Base-by-base conservation (phyloP, 1,284 basidiomycete species). In the Ganoderma resinaceum region DNA sequence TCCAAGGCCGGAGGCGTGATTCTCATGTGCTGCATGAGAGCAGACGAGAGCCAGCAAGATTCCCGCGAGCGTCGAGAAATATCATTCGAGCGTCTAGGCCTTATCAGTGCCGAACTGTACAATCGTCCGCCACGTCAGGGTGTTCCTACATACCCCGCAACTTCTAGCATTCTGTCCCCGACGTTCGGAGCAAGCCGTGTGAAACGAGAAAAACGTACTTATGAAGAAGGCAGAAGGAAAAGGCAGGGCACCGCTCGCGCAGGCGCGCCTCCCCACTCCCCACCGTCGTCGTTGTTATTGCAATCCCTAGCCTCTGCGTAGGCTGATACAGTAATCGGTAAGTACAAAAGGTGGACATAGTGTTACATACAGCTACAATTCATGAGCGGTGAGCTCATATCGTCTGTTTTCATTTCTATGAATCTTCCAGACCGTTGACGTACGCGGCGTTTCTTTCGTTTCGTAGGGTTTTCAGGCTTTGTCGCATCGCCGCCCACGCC, bases 211-310 rank as follows among this genome's bases (percentile, higher is more conserved):
- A 12, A 38, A 37, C 23, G 12, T 60, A 40, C 9, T 8, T 11
- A 38, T 23, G 12, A 23, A 38, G n/a, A 40, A 37, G 16, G n/a
- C n/a, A n/a, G 58, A 26, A 35, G 23, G 23, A 42, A 37, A 38
- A 37, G 37, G 58, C 58, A 38, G 58, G 37, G 58, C 58, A 60
- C 58, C 37, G 58, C n/a, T 23, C 58, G 23, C 58, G 58, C 58
- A 37, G n/a, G 37, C 37, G 58, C 58, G 26, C 58, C 55, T 60
- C 58, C 58, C 58, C 35, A n/a, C n/a, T 16, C 58, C 58, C 58
- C 58, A 38, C 20, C 35, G 58, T 40, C 58, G 58, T 38, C 14
- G 37, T 40, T 26, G 37, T 38, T n/a, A 60, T 60, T 40, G 35
- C 58, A 16, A 38, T 7, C 46, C 46, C 46, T 23, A 60, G 58